Percentiles rank a stretch among this genome's conserved stretches.
Evolutionary conservation across 768 basidiomycete species (phyloP).

Genomic region (Zangia roseola): DNA sequence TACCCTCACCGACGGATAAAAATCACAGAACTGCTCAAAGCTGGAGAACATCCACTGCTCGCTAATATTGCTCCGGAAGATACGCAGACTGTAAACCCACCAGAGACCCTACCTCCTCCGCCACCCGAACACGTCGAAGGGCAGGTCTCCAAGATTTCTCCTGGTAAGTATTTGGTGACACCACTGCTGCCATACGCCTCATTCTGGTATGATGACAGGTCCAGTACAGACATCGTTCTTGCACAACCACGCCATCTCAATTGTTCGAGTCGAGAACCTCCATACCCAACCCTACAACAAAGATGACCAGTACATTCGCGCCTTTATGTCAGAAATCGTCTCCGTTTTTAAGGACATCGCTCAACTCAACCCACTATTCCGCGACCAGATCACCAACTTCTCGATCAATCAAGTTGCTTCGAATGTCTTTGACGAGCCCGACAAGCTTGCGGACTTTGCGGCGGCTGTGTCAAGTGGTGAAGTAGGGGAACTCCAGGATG

Average conservation of each 20-base stretch:
- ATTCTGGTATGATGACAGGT: constrained; percentile 33
- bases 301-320: constrained; percentile 92
- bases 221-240: constrained; percentile 84
- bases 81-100: constrained; percentile 44
- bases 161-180: constrained; percentile 13
- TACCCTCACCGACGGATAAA: constrained; percentile 91
- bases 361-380: constrained; percentile 94
- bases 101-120: constrained; percentile 35
- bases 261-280: constrained; percentile 87
- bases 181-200: background rate
- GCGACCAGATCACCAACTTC: constrained; percentile 97
- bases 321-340: constrained; percentile 95
- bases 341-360: constrained; percentile 99
- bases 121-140: constrained; percentile 19
- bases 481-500: constrained; percentile 88
- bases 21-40: constrained; percentile 83
- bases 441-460: constrained; percentile 95
- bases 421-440: constrained; percentile 96
- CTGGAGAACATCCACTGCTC: constrained; percentile 42
- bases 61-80: constrained; percentile 40
- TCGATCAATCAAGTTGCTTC: constrained; percentile 89
- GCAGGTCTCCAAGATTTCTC: constrained; percentile 23
- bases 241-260: constrained; percentile 76
- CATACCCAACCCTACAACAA: constrained; percentile 80
- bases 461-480: constrained; percentile 96